Base-by-base conservation (phyloP, 331 rosid genomes). In the Quercus lobata region DNA sequence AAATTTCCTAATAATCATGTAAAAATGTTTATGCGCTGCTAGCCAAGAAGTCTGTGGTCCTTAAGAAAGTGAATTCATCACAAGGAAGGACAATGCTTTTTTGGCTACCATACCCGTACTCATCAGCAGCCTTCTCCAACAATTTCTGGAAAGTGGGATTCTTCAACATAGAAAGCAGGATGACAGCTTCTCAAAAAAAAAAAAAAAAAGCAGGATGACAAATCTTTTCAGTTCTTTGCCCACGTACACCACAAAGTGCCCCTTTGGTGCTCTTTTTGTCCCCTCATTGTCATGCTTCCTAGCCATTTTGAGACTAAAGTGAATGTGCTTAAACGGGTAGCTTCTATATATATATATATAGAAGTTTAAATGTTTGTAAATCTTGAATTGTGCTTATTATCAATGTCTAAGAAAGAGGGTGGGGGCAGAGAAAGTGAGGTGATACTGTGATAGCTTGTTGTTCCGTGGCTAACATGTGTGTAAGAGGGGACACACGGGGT, bases 161-260 rank as follows among this genome's bases (percentile, higher is more conserved):
- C 84, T 83, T 88, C 86, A 83, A 78, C 74, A 41, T 83, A 55
- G 82, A 68, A 3, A 85, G 53, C 3, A 87, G 84, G 9, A 85
- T 34, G 17, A 73, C 84, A 65, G 27, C 27, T 25, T 25, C 27
- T 25, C 27, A 25, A 25, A 25, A 25, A 25, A 25, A 1, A 25
- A 25, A 25, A 25, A 25, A 25, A 25, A 68, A 3, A 85, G 53
- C 3, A 87, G 84, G 9, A 85, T 34, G 17, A 73, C 84, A 65
- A 30, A 80, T 78, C 89, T 78, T 60, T 66, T 80, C 32, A 66
- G 76, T 79, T 78, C 84, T 73, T 80, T 68, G 0, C 91, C 91
- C 80, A 83, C 87, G 58, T 83, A 83, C 17, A 87, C 84, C 35
- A 83, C 89, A 62, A 85, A 83, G 79, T 85, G 80, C 37, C 89